A percentile compares a stretch with the other conserved stretches of the same genome.
phyloP scores from a whole-genome alignment of 495 filamentous ascomycete genomes.

The Penicillium psychrofluorescens region DNA sequence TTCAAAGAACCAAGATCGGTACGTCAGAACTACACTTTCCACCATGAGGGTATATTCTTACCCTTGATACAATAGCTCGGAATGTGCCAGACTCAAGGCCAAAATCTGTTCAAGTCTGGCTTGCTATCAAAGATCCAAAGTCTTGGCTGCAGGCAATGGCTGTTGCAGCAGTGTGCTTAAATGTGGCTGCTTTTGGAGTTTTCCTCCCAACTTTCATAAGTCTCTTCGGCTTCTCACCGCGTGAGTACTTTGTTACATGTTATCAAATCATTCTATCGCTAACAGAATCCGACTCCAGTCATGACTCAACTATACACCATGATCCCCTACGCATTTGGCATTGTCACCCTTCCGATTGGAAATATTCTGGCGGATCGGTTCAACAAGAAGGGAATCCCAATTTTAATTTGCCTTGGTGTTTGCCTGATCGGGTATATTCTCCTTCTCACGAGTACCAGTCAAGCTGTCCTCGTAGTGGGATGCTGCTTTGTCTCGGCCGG shows the following conservation, averaged over 20 bases:
- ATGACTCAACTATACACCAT: slow-evolving; percentile 1
- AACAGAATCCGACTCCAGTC: not conserved
- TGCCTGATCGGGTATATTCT: slow-evolving; percentile 1
- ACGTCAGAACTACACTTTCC: too few species aligned
- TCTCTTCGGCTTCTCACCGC: not conserved
- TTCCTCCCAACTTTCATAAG: slow-evolving; percentile 1
- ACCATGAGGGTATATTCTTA: too few species aligned
- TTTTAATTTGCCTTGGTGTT: too few species aligned
- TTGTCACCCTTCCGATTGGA: slow-evolving; percentile 1
- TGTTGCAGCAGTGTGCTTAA: not conserved
- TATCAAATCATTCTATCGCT: not conserved
- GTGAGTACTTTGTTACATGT: not conserved
- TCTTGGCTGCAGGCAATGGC: too few species aligned
- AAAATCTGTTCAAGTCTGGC: too few species aligned
- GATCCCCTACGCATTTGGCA: slow-evolving; percentile 2
- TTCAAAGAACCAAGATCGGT: too few species aligned
- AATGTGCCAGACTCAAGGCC: too few species aligned
- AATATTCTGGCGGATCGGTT: not conserved
- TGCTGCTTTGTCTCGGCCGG: slow-evolving; percentile 1
- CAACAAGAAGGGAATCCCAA: not conserved
- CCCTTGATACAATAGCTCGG: too few species aligned
- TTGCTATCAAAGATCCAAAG: too few species aligned
- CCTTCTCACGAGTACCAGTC: not conserved
- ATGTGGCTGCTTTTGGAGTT: not conserved
- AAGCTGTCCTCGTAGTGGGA: not conserved